A percentile compares a stretch with the other conserved stretches of the same genome.
Conservation (phyloP, 805 yeast genomes). For the Zygotorulaspora sp. region DNA sequence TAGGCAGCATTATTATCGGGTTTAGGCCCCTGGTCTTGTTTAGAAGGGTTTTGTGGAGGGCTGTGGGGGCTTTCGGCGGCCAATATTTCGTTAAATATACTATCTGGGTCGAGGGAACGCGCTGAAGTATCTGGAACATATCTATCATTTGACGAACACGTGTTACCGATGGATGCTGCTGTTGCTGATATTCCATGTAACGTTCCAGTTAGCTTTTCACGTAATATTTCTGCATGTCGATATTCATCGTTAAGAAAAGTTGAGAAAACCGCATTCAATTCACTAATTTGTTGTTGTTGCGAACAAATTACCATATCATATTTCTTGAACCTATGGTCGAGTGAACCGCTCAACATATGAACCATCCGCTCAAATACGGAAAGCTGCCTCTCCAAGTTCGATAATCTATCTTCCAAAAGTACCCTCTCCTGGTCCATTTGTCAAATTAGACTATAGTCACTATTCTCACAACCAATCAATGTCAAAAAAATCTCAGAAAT, state of each 20-base stretch:
- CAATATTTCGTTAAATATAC: conserved; percentile 8
- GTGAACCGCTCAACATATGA: conserved; percentile 29
- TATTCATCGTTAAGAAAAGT: conserved; percentile 29
- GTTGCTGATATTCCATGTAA: conserved; percentile 26
- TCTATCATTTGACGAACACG: conserved; percentile 5
- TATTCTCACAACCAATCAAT: no score
- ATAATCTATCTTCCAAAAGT: conserved; percentile 20
- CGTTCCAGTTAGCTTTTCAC: conserved; percentile 25
- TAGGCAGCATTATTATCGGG: neutral
- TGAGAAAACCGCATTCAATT: conserved; percentile 25
- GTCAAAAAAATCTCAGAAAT: no score
- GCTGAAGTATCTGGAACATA: neutral
- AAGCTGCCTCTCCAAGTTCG: conserved; percentile 29
- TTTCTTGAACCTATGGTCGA: conserved; percentile 33
- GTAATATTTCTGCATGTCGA: conserved; percentile 27
- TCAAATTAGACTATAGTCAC: no score
- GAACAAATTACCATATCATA: conserved; percentile 30
- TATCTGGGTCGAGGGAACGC: conserved; percentile 9
- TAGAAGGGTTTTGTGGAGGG: neutral
- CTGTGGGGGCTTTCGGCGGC: conserved; percentile 2
- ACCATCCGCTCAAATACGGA: conserved; percentile 31
- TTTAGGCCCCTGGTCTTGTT: neutral
- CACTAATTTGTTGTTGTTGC: conserved; percentile 33
- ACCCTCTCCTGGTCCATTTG: conserved; percentile 12
- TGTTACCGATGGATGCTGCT: conserved; percentile 13